Percentiles rank a stretch among this genome's conserved stretches.
Conservation (phyloP, 768 basidiomycete species). For the Suillus sp. region DNA sequence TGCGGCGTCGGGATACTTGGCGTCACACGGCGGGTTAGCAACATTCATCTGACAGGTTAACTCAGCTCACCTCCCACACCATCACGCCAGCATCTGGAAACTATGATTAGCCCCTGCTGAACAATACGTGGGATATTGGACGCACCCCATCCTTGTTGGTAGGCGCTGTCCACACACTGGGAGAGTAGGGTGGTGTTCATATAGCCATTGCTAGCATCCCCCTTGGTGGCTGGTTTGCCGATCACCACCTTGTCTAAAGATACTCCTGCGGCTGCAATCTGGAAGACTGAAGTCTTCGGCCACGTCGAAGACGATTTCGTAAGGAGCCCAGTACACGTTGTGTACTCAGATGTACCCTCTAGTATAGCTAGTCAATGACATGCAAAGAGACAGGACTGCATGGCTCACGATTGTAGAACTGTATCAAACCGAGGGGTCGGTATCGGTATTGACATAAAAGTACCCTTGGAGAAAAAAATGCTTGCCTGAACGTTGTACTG, state of each 20-base stretch:
- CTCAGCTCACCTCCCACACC: constrained; percentile 26
- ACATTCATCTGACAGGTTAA: background rate
- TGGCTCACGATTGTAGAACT: constrained; percentile 43
- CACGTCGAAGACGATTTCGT: constrained; percentile 40
- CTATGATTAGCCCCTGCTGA: background rate
- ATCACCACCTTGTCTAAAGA: constrained; percentile 67
- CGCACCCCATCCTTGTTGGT: constrained; percentile 67
- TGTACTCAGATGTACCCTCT: constrained; percentile 43
- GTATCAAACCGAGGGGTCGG: constrained; percentile 22
- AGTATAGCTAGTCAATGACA: background rate
- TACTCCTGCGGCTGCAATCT: constrained; percentile 56
- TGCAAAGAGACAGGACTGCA: background rate
- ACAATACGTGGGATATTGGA: constrained; percentile 9
- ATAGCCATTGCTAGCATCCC: constrained; percentile 57
- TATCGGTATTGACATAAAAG: background rate
- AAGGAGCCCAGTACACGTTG: constrained; percentile 41
- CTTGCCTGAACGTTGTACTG: constrained; percentile 22
- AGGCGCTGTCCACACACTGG: constrained; percentile 60
- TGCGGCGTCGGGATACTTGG: constrained; percentile 42
- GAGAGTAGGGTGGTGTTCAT: constrained; percentile 60
- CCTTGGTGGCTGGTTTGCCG: constrained; percentile 61
- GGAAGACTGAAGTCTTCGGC: constrained; percentile 47
- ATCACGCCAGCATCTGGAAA: constrained; percentile 17
- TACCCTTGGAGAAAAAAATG: background rate
- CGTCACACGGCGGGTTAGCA: background rate